Base-by-base conservation (phyloP, 2,329 filamentous ascomycete genomes). In the Colletotrichum karsti region DNA sequence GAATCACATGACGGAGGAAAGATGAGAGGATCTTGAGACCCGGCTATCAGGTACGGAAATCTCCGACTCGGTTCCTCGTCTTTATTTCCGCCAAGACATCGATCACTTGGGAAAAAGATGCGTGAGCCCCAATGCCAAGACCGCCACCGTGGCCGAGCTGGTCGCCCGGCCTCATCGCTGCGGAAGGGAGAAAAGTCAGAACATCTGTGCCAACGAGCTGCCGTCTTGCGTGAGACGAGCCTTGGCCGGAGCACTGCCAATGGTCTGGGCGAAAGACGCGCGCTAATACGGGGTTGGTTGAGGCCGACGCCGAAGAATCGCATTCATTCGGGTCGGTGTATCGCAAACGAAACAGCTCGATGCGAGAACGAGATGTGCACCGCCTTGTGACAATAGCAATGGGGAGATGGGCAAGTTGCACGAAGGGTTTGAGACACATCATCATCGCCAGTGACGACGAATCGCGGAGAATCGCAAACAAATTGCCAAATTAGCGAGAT, bases 201-300 rank as follows among this genome's bases (percentile, higher is more conserved):
- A 51, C 22, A 28, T 30, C 12, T n/a, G 30, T 53, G 50, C 28
- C 18, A 15, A 30, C 7, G 28, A 12, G 51, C 30, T 20, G 3
- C 22, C 7, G 5, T 39, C 10, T 35, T 51, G 28, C 28, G 46
- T 41, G 30, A 50, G 24, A 48, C 48, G 57, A 48, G 39, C 10
- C 63, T 66, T 66, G 58, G 63, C 63, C 20, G 39, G 57, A 33
- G 61, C 61, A 56, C 30, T 33, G 61, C 61, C 42, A 63, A 63
- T 42, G 42, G 24, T 58, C 53, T 63, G 53, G 61, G 61, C 61
- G 15, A 28, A 35, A 13, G 33, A 13, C 33, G 33, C 10, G 33
- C 33, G n/a, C n/a, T n/a, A n/a, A n/a, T 35, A 12, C 33, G 10
- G 33, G 33, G 10, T 35, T 35, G 12, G 33, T n/a, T 28, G 10